Base-by-base conservation (phyloP, 1,139 yeast species). In the Citeromyces siamensis region DNA sequence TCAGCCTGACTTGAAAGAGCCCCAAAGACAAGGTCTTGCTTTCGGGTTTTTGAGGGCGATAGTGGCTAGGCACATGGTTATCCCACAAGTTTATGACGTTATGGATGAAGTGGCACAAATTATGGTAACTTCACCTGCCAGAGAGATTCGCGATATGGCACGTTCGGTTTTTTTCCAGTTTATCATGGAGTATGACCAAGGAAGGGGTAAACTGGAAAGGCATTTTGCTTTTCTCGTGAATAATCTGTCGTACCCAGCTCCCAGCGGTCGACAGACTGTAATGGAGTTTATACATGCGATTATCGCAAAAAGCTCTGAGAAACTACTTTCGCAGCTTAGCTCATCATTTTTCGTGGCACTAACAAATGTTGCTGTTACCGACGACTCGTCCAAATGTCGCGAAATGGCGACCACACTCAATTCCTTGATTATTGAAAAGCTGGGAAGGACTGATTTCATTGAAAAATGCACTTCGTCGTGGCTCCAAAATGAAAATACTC, bases 131-230 rank as follows among this genome's bases (percentile, higher is more conserved):
- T 85, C 84, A 53, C 95, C 86, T 44, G 68, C 90, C 8, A 72
- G 72, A 39, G 86, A 80, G 49, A 82, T 88, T 37, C 69, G 98
- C 42, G 93, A 83, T 49, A 77, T 83, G 58, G 77, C 97, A 7
- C 71, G 97, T 55, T 71, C 84, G 44, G 76, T 83, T 1, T 93
- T 76, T 54, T 82, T 76, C 55, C 90, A 79, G 50, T 93, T 90
- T 49, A 60, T 90, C 49, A 82, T 88, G 79, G 95, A 86, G 49
- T 90, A 84, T 50, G 97, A 94, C 48, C 97, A 90, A 59, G 88
- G 97, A 22, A 71, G 78, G 50, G 88, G 93, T 5, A 73, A 86
- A 45, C 58, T 90, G 38, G 93, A 83, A 46, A 83, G 79, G 48
- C 94, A 84, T 48, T 77, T 88, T 57, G 76, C 79, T 44, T 78